These are phyloP conservation scores for Fusarium pilosicola DNA, from an alignment of 2,329 filamentous ascomycete species.

Conservation along the genomic window DNA sequence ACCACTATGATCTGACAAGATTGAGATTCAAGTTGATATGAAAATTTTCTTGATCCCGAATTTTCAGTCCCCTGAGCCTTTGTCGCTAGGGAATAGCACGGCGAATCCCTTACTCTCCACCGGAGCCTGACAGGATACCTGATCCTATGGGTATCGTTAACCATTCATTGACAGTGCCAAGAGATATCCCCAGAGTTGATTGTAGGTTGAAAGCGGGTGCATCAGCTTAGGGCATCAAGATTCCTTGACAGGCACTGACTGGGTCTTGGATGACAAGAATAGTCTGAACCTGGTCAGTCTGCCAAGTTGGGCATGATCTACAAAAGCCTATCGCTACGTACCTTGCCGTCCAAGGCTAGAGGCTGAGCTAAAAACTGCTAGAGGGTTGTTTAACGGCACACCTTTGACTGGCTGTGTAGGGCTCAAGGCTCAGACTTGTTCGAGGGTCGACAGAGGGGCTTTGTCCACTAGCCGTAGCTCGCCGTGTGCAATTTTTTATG, in stretches of 20 bases:
- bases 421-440: slow-evolving; percentile 5
- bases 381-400: slow-evolving; percentile 28
- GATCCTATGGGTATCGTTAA: slow-evolving; percentile 11
- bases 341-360: slow-evolving; percentile 23
- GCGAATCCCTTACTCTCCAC: slow-evolving; percentile 18
- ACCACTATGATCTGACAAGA: slow-evolving; percentile 40
- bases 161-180: slow-evolving; percentile 37
- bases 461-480: slow-evolving; percentile 10
- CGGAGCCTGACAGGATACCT: slow-evolving; percentile 19
- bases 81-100: slow-evolving; percentile 16
- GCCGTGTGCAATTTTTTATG: slow-evolving; percentile 14
- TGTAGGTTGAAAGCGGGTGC: slow-evolving; percentile 15
- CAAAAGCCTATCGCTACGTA: slow-evolving; percentile 28
- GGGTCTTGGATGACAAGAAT: slow-evolving; percentile 28
- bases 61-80: slow-evolving; percentile 18
- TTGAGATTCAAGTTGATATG: slow-evolving; percentile 5
- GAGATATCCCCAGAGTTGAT: slow-evolving; percentile 45
- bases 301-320: slow-evolving; percentile 41
- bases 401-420: slow-evolving; percentile 12
- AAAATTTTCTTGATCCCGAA: slow-evolving; percentile 16
- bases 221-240: slow-evolving; percentile 29
- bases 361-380: background rate
- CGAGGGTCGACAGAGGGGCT: slow-evolving; percentile 8
- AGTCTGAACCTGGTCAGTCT: slow-evolving; percentile 26
- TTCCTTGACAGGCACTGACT: slow-evolving; percentile 14